Evolutionary conservation across 768 basidiomycete genomes (phyloP).

Genomic region (Naganishia vaughanmartiniae): DNA sequence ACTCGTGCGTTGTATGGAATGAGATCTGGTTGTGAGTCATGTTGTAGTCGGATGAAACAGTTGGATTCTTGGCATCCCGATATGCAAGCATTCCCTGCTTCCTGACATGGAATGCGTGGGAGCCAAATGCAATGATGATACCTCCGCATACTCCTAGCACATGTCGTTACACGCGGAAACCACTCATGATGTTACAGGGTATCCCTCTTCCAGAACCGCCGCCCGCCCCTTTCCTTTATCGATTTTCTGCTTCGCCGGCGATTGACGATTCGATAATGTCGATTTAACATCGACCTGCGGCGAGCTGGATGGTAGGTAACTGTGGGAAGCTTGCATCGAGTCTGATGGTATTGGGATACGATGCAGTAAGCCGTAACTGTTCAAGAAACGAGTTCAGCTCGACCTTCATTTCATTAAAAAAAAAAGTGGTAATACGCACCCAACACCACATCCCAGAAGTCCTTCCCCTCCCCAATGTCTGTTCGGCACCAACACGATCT

Average conservation of each 20-base stretch:
- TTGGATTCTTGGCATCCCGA: too few relatives aligned
- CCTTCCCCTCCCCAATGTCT: constrained; percentile 97
- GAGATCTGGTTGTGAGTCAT: not conserved
- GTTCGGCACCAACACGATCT: constrained; percentile 92
- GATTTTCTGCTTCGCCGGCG: constrained; percentile 9
- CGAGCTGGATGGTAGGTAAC: not conserved
- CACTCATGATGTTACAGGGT: not conserved
- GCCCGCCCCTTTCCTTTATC: constrained; percentile 9
- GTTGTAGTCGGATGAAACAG: too few relatives aligned
- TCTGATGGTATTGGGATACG: constrained; percentile 73
- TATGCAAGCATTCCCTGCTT: too few relatives aligned
- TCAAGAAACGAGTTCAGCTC: constrained; percentile 17
- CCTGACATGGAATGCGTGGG: not conserved
- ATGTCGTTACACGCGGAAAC: not conserved
- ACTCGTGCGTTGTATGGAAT: not conserved
- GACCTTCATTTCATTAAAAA: not conserved
- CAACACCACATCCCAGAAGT: constrained; percentile 89
- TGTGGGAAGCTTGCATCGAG: constrained; percentile 13
- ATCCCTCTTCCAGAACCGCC: not conserved
- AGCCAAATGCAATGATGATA: not conserved
- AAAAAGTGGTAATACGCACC: constrained; percentile 58
- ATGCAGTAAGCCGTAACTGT: constrained; percentile 84
- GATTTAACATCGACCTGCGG: not conserved
- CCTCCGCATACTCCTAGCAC: not conserved
- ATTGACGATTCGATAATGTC: not conserved